A percentile compares a stretch with the other conserved stretches of the same genome.
phyloP scores from a whole-genome alignment of 1,284 basidiomycete genomes.

The Leccinum laetum region DNA sequence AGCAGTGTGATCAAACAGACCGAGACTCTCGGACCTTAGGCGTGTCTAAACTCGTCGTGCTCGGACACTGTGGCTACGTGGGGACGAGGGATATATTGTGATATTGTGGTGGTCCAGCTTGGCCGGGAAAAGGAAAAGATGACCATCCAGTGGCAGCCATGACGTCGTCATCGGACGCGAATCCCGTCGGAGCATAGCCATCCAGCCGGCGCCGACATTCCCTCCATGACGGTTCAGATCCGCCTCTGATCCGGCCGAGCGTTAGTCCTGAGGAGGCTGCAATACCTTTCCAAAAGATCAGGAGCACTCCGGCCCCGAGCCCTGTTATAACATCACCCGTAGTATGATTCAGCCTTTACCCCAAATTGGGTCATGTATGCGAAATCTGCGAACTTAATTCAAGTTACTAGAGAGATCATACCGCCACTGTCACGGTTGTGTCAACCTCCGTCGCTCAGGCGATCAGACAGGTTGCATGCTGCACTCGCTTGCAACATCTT shows the following conservation, averaged over 20 bases:
- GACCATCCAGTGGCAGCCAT: neutral
- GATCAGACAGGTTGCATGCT: neutral
- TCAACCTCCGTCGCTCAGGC: neutral
- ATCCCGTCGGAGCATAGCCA: neutral
- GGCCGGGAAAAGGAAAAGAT: neutral
- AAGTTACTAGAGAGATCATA: neutral
- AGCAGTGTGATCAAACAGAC: neutral
- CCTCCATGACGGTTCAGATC: conserved; percentile 60
- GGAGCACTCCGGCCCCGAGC: conserved; percentile 2
- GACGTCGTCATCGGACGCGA: conserved; percentile 37
- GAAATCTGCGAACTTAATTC: neutral
- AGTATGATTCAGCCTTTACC: neutral
- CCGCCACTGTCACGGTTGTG: neutral
- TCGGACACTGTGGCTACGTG: neutral
- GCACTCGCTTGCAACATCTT: neutral
- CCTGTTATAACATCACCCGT: neutral
- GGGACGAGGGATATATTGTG: neutral
- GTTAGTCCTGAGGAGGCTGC: conserved; percentile 38
- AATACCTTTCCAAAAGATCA: conserved; percentile 47
- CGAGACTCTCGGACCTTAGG: neutral
- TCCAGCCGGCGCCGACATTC: conserved; percentile 17
- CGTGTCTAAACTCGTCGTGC: neutral
- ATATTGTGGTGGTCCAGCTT: neutral
- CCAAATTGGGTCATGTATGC: neutral
- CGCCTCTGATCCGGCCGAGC: conserved; percentile 36